A percentile compares a stretch with the other conserved stretches of the same genome.
Conservation (phyloP, 805 yeast genomes). For the Pichia paraexigua region DNA sequence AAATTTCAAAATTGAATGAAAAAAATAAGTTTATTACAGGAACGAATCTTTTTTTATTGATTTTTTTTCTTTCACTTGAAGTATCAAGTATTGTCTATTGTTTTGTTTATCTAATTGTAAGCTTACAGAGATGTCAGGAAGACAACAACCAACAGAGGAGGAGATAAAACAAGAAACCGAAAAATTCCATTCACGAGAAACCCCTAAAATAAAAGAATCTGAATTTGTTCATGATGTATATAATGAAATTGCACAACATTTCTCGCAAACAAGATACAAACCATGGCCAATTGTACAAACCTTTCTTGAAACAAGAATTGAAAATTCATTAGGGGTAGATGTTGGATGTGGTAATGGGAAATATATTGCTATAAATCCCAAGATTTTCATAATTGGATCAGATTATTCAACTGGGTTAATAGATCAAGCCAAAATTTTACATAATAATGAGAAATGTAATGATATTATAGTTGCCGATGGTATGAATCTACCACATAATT, state of each 20-base stretch:
- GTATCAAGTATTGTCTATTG: no score
- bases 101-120: no score
- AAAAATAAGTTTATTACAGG: background rate
- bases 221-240: conserved; percentile 85
- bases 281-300: conserved; percentile 95
- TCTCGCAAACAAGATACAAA: conserved; percentile 87
- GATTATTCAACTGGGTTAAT: conserved; percentile 67
- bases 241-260: conserved; percentile 86
- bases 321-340: conserved; percentile 73
- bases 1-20: background rate
- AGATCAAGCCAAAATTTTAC: conserved; percentile 47
- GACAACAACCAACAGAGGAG: conserved; percentile 24
- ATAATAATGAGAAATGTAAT: conserved; percentile 19
- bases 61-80: no score
- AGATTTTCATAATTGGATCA: conserved; percentile 64
- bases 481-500: conserved; percentile 49
- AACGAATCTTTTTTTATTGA: no score
- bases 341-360: conserved; percentile 98
- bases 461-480: conserved; percentile 82
- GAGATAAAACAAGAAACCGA: conserved; percentile 23
- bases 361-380: conserved; percentile 64
- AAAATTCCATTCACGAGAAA: conserved; percentile 23
- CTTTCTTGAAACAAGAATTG: conserved; percentile 43
- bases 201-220: conserved; percentile 58
- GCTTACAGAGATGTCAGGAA: conserved; percentile 25